phyloP scores from a whole-genome alignment of 2,329 filamentous ascomycete species.

The Botrytis aclada region DNA sequence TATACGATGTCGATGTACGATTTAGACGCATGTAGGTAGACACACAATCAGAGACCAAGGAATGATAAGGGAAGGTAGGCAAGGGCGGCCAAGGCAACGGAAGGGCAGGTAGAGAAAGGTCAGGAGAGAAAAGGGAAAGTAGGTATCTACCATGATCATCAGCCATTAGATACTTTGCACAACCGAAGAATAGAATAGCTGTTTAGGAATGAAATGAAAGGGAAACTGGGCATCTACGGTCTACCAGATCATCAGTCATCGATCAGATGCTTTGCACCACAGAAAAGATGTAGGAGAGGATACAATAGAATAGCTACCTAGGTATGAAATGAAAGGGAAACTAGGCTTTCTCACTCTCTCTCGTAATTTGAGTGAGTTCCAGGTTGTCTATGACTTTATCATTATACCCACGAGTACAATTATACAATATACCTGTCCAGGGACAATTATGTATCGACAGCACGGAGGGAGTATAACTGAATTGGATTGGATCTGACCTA shows the following conservation, averaged over 20 bases:
- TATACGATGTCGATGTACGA: background rate
- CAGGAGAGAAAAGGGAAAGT: background rate
- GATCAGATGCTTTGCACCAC: background rate
- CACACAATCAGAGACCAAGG: no score
- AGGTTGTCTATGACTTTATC: background rate
- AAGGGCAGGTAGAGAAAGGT: background rate
- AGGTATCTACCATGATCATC: background rate
- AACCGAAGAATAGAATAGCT: background rate
- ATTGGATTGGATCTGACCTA: no score
- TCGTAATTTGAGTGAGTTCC: background rate
- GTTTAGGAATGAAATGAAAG: background rate
- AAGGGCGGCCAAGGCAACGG: background rate
- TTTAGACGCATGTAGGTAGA: no score
- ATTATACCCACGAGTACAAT: no score
- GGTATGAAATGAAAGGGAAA: background rate
- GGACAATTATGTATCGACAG: no score
- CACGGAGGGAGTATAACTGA: no score
- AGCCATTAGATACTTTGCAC: background rate
- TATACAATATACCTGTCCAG: background rate
- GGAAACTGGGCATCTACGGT: no score
- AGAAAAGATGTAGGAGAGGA: background rate
- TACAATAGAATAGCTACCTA: no score
- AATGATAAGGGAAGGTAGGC: background rate
- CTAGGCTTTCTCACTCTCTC: background rate
- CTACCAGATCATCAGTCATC: background rate